These are phyloP conservation scores for Alternaria viburni DNA, from an alignment of 2,329 filamentous ascomycete species.

Conservation along the genomic window DNA sequence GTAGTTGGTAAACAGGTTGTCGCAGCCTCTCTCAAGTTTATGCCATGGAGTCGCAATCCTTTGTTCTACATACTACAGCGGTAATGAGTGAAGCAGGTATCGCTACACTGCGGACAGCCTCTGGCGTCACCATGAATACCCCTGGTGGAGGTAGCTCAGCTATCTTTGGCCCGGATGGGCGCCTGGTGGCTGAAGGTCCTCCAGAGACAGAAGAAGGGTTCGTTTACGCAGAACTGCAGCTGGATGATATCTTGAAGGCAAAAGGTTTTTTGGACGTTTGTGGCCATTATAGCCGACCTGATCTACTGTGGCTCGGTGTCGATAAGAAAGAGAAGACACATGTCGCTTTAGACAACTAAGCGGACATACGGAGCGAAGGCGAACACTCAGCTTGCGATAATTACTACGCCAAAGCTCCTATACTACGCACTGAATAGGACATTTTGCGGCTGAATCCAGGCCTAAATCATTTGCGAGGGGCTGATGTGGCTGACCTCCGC, in stretches of 20 bases:
- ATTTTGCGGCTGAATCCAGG: too few species aligned
- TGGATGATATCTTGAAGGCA: conserved; percentile 51
- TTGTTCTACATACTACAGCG: conserved; percentile 61
- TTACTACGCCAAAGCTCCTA: too few species aligned
- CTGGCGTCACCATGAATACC: conserved; percentile 50
- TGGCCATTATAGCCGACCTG: conserved; percentile 60
- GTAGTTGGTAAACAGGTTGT: not conserved
- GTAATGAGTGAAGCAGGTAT: conserved; percentile 57
- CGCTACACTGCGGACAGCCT: conserved; percentile 51
- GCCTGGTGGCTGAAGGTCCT: conserved; percentile 51
- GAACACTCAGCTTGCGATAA: too few species aligned
- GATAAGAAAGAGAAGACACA: conserved; percentile 40
- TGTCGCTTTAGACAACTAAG: not conserved
- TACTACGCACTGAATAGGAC: too few species aligned
- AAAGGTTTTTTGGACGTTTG: conserved; percentile 55
- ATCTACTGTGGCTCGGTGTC: conserved; percentile 59
- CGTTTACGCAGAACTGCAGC: conserved; percentile 59
- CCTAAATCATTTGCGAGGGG: too few species aligned
- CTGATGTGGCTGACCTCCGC: too few species aligned
- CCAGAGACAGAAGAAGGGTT: conserved; percentile 55
- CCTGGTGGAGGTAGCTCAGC: conserved; percentile 57
- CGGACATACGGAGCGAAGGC: too few species aligned
- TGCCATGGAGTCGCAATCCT: conserved; percentile 63
- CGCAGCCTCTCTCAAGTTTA: conserved; percentile 57
- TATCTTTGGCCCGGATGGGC: conserved; percentile 61